These are phyloP conservation scores for Apiospora aurea DNA, from an alignment of 2,329 filamentous ascomycete species.

Conservation along the genomic window DNA sequence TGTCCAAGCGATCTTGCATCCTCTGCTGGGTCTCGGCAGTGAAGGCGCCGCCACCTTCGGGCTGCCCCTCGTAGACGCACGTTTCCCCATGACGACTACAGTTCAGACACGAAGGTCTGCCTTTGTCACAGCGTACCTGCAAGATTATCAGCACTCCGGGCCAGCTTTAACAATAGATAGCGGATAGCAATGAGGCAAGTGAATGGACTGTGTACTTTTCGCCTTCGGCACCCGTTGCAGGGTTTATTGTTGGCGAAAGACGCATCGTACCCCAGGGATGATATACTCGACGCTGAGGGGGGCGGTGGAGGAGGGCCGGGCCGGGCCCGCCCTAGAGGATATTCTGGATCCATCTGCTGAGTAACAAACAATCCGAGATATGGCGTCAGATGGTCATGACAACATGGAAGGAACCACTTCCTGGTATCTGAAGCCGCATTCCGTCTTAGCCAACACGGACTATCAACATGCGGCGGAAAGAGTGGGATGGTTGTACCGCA, in stretches of 20 bases:
- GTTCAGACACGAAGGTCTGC: constrained; percentile 21
- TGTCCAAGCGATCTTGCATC: constrained; percentile 24
- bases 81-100: constrained; percentile 24
- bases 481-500: neutral
- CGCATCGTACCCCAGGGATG: neutral
- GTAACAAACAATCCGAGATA: neutral
- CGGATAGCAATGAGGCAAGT: constrained; percentile 22
- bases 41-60: constrained; percentile 13
- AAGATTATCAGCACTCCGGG: neutral
- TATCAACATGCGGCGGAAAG: neutral
- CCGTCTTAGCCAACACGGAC: neutral
- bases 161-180: constrained; percentile 24
- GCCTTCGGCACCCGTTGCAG: constrained; percentile 22
- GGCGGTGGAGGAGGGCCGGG: constrained; percentile 5
- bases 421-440: neutral
- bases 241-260: constrained; percentile 21
- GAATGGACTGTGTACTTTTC: neutral
- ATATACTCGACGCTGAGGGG: neutral
- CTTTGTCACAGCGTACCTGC: constrained; percentile 25
- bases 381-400: neutral
- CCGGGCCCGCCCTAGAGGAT: constrained; percentile 4
- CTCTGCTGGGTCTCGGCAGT: constrained; percentile 20
- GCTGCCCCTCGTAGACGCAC: constrained; percentile 21
- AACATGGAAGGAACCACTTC: neutral
- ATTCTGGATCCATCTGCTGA: constrained; percentile 17